Base-by-base conservation (phyloP, 495 filamentous ascomycete species). In the Xylona heveae region DNA sequence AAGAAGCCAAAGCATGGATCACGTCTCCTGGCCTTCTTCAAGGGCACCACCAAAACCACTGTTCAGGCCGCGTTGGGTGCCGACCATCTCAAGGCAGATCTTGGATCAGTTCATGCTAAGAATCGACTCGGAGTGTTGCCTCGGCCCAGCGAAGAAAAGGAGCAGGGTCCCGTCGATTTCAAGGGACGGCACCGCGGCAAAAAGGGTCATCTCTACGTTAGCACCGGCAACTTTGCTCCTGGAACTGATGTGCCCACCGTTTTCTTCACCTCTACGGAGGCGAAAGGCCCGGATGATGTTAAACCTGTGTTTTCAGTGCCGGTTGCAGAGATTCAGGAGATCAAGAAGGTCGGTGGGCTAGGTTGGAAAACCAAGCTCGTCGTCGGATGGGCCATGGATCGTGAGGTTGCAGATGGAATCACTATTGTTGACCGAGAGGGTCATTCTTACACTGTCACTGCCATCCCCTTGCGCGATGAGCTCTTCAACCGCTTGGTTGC, bases 301-400 rank as follows among this genome's bases (percentile, higher is more conserved):
- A 54, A 66, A 37, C 58, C 66, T 0, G 34, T 57, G n/a, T 64
- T 63, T 28, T 44, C 39, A n/a, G 52, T 74, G 3, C 58, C 66
- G 0, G 49, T 78, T 3, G 52, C 55, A 6, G 67, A 76, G 18
- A 68, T 78, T 23, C 43, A 34, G 31, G 78, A 88, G 42, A 38
- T 93, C 31, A 74, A 71, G 51, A 91, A 91, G 56, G 57, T 81
- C 2, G 82, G 80, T 6, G 80, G 82, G 0, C 58, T 84, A 36
- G 83, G 82, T 1, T 92, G 80, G 81, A 91, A 91, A 54, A 69
- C 71, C 6, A 88, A 82, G 53, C 47, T 88, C 18, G 67, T 84
- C 18, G 71, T 85, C n/a, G 78, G 76, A 7, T 80, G 79, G 78
- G 69, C 74, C 2, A 59, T 78, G 34, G 72, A 70, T 2, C 62